Percentiles rank a stretch among this genome's conserved stretches.
Conservation (phyloP, 805 yeast species). For the Kodamaea neixiangensis region DNA sequence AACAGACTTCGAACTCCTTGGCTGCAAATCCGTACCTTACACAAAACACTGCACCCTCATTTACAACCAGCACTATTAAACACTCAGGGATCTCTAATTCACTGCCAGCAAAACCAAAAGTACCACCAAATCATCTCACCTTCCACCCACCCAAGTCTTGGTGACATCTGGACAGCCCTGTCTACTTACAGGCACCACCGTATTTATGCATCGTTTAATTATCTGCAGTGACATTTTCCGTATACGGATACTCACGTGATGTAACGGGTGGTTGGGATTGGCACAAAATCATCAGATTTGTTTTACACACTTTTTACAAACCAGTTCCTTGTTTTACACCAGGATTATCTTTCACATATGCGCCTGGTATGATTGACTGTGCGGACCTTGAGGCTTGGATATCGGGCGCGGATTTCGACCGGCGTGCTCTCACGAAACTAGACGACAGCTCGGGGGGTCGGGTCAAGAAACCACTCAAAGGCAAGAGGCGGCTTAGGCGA, state of each 20-base stretch:
- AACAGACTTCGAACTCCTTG: no score
- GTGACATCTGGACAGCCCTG: no score
- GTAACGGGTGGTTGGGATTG: not conserved
- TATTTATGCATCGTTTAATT: not conserved
- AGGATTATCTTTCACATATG: not conserved
- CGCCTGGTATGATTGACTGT: not conserved
- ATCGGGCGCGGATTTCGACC: slow-evolving; percentile 1
- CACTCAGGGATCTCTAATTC: no score
- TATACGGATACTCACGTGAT: not conserved
- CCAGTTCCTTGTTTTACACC: not conserved
- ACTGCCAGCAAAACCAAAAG: no score
- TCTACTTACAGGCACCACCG: not conserved
- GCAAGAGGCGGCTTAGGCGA: not conserved
- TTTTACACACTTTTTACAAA: not conserved
- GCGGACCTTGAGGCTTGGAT: slow-evolving; percentile 1
- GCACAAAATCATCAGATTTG: not conserved
- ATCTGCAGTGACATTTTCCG: not conserved
- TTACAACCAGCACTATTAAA: no score
- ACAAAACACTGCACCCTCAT: no score
- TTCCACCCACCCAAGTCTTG: no score
- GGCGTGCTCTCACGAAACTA: not conserved
- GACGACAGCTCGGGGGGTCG: not conserved
- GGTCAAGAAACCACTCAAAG: not conserved
- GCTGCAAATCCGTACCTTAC: no score
- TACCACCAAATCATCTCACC: no score